Percentiles rank a stretch among this genome's conserved stretches.
phyloP scores from a whole-genome alignment of 2,329 filamentous ascomycete genomes.

The Colletotrichum destructivum region DNA sequence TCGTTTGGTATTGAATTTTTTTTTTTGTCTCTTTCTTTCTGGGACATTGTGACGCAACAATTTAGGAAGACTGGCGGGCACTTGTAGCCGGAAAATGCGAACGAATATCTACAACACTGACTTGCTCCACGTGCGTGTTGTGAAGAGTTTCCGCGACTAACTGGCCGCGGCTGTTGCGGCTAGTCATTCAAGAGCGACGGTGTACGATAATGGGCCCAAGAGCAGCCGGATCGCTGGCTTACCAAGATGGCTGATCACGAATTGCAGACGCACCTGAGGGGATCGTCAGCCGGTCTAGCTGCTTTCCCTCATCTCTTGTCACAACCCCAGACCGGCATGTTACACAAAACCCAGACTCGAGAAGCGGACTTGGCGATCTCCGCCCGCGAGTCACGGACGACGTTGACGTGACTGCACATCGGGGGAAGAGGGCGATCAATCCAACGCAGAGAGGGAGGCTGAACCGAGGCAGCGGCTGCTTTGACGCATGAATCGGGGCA shows the following conservation, averaged over 20 bases:
- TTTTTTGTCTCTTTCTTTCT: neutral
- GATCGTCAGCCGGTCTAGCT: neutral
- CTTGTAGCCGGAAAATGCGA: neutral
- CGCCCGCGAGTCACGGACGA: constrained; percentile 26
- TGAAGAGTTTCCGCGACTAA: neutral
- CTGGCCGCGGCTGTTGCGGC: too few species aligned
- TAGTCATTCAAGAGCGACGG: too few species aligned
- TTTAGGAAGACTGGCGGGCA: neutral
- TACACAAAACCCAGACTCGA: neutral
- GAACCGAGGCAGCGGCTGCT: neutral
- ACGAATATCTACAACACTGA: neutral
- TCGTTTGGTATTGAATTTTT: constrained; percentile 5
- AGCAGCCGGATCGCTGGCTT: too few species aligned
- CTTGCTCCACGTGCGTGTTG: neutral
- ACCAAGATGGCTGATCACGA: too few species aligned
- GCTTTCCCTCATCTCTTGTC: neutral
- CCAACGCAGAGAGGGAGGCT: neutral
- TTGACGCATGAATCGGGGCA: constrained; percentile 16
- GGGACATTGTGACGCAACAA: neutral
- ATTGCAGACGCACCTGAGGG: neutral
- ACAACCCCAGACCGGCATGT: neutral
- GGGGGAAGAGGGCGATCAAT: neutral
- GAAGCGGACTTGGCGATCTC: too few species aligned
- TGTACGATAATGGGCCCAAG: too few species aligned
- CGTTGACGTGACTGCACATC: neutral